Conservation (phyloP, 176 grass and related monocot genomes). For the Pontederia paniculata region DNA sequence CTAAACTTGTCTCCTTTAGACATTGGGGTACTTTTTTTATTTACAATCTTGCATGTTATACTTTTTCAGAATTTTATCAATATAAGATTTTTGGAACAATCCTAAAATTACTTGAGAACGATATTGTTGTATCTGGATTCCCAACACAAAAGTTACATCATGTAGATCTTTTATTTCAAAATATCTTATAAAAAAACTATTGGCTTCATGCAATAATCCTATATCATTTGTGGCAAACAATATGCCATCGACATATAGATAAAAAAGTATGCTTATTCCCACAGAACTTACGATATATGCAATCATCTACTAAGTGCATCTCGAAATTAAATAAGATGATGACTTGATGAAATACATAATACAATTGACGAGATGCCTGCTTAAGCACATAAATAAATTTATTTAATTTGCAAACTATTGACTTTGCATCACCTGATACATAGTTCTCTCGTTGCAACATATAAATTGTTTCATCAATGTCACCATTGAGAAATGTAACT, state of each 20-base stretch:
- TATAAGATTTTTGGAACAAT: conserved; percentile 1
- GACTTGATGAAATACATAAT: background rate
- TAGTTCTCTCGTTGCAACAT: background rate
- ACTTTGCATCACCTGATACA: background rate
- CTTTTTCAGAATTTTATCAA: background rate
- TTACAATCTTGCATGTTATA: too few species aligned
- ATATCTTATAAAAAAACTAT: background rate
- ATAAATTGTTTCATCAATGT: too few species aligned
- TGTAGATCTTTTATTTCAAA: too few species aligned
- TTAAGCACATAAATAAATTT: background rate
- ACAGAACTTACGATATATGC: too few species aligned
- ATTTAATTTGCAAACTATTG: background rate
- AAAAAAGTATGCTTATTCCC: too few species aligned
- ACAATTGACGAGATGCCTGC: background rate
- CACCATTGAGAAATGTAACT: background rate
- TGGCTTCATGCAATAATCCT: background rate
- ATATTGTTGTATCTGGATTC: background rate
- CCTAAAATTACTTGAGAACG: background rate
- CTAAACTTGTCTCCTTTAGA: too few species aligned
- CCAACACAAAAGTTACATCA: background rate
- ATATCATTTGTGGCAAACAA: too few species aligned
- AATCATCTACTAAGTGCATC: too few species aligned
- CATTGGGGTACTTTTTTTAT: too few species aligned
- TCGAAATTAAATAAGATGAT: too few species aligned
- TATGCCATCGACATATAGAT: too few species aligned